Evolutionary conservation across 2,329 filamentous ascomycete species (phyloP).

Genomic region (Penicillium rolfsii): DNA sequence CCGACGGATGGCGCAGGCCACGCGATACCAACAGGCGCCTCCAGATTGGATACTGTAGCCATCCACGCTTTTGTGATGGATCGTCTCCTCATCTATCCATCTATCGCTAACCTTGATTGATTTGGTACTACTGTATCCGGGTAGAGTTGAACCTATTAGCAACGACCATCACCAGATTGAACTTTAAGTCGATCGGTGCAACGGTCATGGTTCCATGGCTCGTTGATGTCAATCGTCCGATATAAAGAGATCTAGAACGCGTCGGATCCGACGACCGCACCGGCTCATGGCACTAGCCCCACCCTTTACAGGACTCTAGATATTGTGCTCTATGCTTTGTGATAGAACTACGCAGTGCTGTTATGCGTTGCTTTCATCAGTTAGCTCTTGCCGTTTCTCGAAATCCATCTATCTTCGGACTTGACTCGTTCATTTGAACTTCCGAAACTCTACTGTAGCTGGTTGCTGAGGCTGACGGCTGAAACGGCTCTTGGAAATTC

Average conservation of each 20-base stretch:
- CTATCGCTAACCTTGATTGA: neutral
- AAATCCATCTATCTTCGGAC: neutral
- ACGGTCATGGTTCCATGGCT: constrained; percentile 11
- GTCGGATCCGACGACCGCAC: neutral
- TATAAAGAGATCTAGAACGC: constrained; percentile 15
- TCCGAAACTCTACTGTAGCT: neutral
- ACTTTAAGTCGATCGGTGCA: neutral
- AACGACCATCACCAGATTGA: neutral
- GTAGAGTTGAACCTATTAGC: neutral
- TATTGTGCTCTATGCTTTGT: neutral
- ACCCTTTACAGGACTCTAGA: neutral
- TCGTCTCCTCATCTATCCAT: neutral
- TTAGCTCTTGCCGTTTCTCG: neutral
- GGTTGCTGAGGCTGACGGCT: neutral
- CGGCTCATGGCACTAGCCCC: no score
- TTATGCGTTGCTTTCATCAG: neutral
- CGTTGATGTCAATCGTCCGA: constrained; percentile 13
- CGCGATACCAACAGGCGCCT: neutral
- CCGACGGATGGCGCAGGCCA: neutral
- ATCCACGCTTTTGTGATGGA: neutral
- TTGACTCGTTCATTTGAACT: neutral
- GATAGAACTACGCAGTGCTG: no score
- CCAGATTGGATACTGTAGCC: neutral
- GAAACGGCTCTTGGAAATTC: neutral
- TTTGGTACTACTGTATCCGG: neutral